Percentiles rank a stretch among this genome's conserved stretches.
These are phyloP conservation scores for Fusarium nanum DNA, from an alignment of 2,329 filamentous ascomycete species.

Conservation along the genomic window DNA sequence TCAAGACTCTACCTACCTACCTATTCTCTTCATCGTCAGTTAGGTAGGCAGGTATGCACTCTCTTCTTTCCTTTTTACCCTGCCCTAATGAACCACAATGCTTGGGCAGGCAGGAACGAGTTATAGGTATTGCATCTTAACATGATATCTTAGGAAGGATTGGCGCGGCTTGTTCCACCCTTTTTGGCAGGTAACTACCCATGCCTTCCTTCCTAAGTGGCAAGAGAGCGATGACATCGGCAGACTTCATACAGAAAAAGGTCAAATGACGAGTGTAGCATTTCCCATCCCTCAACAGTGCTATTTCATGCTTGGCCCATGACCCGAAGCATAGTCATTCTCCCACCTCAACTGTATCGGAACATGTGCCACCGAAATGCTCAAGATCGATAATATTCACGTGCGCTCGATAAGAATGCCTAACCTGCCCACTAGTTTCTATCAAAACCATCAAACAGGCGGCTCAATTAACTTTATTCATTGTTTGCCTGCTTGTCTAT, in stretches of 20 bases:
- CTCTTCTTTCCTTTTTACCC: neutral
- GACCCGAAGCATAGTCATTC: neutral
- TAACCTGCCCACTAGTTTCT: no score
- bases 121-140: neutral
- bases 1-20: neutral
- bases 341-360: neutral
- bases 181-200: neutral
- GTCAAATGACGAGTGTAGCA: neutral
- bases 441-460: no score
- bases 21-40: neutral
- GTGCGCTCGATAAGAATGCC: no score
- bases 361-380: neutral
- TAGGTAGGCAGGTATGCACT: neutral
- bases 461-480: no score
- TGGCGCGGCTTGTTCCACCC: neutral
- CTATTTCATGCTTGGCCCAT: neutral
- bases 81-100: neutral
- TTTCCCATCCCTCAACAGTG: neutral
- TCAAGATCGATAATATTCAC: neutral
- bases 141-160: neutral
- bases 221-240: neutral
- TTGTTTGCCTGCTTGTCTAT: no score
- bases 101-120: neutral
- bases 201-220: neutral
- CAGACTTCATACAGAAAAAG: neutral